Base-by-base conservation (phyloP, 2,329 filamentous ascomycete genomes). In the Cercospora sesami region DNA sequence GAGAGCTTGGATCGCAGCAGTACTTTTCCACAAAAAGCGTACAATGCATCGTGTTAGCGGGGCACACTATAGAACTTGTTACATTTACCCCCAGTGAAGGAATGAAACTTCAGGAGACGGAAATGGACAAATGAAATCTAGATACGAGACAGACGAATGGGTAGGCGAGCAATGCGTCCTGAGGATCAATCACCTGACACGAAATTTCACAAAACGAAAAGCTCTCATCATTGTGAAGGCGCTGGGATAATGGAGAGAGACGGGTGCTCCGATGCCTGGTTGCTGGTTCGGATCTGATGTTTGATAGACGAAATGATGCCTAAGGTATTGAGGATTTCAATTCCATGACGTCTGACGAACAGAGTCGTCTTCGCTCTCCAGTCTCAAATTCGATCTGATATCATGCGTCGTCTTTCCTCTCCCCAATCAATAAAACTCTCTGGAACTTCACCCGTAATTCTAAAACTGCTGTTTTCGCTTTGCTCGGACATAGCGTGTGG, bases 211-310 rank as follows among this genome's bases (percentile, higher is more conserved):
- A 6, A 26, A 63, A 53, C 33, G 28, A 31, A 12, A 18, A 36
- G 31, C 21, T 53, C 5, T 36, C 60, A 63, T 55, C 45, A 64
- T 57, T 36, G 31, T 48, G 30, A 57, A 64, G 61, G 48, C 48
- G 30, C 61, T 64, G 31, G 48, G 31, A 57, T 30, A 42, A 42
- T 55, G 61, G 61, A 63, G 28, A 57, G 61, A 57, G 48, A 28
- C 53, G 61, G n/a, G n/a, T 57, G 23, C 61, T 57, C 21, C 28
- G 18, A 64, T 31, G 48, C 61, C 61, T 64, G 30, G 30, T 58
- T 58, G 61, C 31, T 31, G 61, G 31, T 31, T n/a, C 36, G 8
- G 2, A 26, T 31, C 12, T 31, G 53, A 31, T 16, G 53, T 1
- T n/a, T n/a, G 6, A 42, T 42, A n/a, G 36, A 42, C n/a, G 16